Evolutionary conservation across 768 basidiomycete genomes (phyloP).

Genomic region (Trametes meyenii): DNA sequence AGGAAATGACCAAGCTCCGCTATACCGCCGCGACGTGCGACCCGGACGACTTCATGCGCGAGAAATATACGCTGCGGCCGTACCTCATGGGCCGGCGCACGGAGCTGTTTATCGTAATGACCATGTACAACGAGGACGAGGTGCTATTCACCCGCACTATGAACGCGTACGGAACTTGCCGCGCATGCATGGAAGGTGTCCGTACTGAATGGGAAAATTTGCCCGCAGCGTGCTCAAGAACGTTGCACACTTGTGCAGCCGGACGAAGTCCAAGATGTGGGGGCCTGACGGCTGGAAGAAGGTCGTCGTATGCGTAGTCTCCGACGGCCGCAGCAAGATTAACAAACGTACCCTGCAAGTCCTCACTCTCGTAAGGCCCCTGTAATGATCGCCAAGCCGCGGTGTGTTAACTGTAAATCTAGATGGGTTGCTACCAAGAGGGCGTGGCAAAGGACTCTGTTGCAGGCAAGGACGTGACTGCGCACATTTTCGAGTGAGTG

Average conservation of each 20-base stretch:
- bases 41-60: conserved; percentile 83
- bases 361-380: conserved; percentile 63
- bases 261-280: conserved; percentile 77
- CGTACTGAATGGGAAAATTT: conserved; percentile 10
- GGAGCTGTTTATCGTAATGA: conserved; percentile 95
- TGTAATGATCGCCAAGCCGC: not conserved
- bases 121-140: conserved; percentile 95
- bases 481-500: conserved; percentile 88
- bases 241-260: conserved; percentile 73
- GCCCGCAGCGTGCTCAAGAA: conserved; percentile 78
- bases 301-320: conserved; percentile 85
- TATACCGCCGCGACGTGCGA: conserved; percentile 91
- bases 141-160: conserved; percentile 77
- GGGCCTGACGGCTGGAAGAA: conserved; percentile 91
- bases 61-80: conserved; percentile 76
- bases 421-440: conserved; percentile 90
- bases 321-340: conserved; percentile 83
- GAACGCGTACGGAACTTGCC: conserved; percentile 63
- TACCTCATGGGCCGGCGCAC: conserved; percentile 81
- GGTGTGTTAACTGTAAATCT: conserved; percentile 1
- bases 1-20: conserved; percentile 83
- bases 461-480: conserved; percentile 87
- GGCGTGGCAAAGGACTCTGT: conserved; percentile 90
- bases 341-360: conserved; percentile 92
- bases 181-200: not conserved